These are phyloP conservation scores for Penicillium sp. DNA, from an alignment of 2,329 filamentous ascomycete species.

Conservation along the genomic window DNA sequence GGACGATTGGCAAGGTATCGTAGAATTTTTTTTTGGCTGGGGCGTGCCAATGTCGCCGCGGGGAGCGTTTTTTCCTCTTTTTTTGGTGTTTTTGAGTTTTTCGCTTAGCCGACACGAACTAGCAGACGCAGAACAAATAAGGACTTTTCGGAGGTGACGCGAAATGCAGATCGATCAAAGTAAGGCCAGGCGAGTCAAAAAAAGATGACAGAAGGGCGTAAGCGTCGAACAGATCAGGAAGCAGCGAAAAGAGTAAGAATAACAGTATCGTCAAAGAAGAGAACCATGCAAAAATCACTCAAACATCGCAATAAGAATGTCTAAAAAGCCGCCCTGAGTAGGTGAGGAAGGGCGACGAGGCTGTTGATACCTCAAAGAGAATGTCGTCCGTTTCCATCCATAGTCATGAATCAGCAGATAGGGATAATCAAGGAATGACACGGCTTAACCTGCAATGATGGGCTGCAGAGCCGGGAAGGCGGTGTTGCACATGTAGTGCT, in stretches of 20 bases:
- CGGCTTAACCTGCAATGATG: constrained; percentile 40
- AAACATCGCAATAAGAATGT: constrained; percentile 23
- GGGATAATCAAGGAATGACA: constrained; percentile 8
- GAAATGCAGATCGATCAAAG: constrained; percentile 34
- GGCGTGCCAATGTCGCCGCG: constrained; percentile 28
- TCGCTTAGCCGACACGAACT: constrained; percentile 25
- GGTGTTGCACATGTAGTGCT: constrained; percentile 49
- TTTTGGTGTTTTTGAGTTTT: constrained; percentile 31
- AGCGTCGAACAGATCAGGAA: constrained; percentile 22
- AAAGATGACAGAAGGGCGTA: constrained; percentile 24
- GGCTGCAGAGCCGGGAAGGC: constrained; percentile 48
- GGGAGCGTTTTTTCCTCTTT: constrained; percentile 34
- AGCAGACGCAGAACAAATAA: constrained; percentile 29
- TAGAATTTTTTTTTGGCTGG: constrained; percentile 14
- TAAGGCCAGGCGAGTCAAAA: constrained; percentile 23
- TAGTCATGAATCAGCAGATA: constrained; percentile 9
- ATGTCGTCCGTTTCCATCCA: constrained; percentile 3
- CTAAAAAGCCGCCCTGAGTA: constrained; percentile 26
- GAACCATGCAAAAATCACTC: constrained; percentile 21
- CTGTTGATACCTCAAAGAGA: constrained; percentile 1
- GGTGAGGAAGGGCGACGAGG: constrained; percentile 1
- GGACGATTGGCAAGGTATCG: constrained; percentile 1
- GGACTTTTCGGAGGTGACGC: constrained; percentile 33
- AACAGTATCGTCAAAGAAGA: constrained; percentile 31
- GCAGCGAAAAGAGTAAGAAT: constrained; percentile 17